These are phyloP conservation scores for Periconia digitata DNA, from an alignment of 2,329 filamentous ascomycete genomes.

Conservation along the genomic window DNA sequence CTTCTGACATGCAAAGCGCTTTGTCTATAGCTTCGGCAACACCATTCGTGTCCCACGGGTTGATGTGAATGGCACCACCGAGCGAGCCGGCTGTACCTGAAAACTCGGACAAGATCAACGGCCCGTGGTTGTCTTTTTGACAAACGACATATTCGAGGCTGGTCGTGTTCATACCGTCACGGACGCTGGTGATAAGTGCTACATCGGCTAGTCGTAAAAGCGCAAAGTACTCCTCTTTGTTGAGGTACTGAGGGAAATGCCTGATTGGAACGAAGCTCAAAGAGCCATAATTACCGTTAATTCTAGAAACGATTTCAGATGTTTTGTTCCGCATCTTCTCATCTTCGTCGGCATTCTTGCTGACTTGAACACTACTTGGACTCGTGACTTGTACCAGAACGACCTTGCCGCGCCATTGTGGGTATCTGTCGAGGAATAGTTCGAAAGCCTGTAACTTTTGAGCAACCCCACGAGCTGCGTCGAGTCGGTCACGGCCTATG, in stretches of 20 bases:
- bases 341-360: slow-evolving; percentile 68
- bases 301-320: slow-evolving; percentile 84
- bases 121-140: slow-evolving; percentile 82
- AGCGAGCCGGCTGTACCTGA: slow-evolving; percentile 89
- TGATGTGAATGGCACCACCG: slow-evolving; percentile 87
- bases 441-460: slow-evolving; percentile 96
- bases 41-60: slow-evolving; percentile 87
- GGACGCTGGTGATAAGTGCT: slow-evolving; percentile 90
- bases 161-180: slow-evolving; percentile 97
- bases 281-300: slow-evolving; percentile 88
- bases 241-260: slow-evolving; percentile 92
- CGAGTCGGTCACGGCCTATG: slow-evolving; percentile 89
- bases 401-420: slow-evolving; percentile 88
- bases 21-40: slow-evolving; percentile 82
- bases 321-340: slow-evolving; percentile 85
- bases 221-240: slow-evolving; percentile 89
- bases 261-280: slow-evolving; percentile 88
- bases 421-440: slow-evolving; percentile 84
- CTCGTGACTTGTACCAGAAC: slow-evolving; percentile 95
- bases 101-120: slow-evolving; percentile 93
- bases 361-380: slow-evolving; percentile 77
- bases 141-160: slow-evolving; percentile 93
- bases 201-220: slow-evolving; percentile 89
- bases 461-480: slow-evolving; percentile 89
- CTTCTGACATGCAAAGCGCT: slow-evolving; percentile 73